These are phyloP conservation scores for Exserohilum turcica DNA, from an alignment of 2,329 filamentous ascomycete genomes.

Conservation along the genomic window DNA sequence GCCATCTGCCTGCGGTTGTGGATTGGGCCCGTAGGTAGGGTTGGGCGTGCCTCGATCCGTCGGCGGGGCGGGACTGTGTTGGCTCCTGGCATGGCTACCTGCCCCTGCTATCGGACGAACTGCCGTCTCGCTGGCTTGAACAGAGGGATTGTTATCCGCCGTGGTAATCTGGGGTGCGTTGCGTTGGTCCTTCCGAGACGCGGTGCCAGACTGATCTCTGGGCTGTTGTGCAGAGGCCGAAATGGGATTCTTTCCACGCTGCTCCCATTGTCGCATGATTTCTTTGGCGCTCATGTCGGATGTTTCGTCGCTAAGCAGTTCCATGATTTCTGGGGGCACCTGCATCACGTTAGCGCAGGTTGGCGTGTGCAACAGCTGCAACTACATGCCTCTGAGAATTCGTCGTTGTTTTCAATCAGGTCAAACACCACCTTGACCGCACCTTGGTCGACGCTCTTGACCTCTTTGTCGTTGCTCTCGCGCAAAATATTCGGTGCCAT, in stretches of 20 bases:
- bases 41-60: constrained; percentile 43
- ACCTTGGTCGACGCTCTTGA: constrained; percentile 81
- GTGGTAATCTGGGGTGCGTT: constrained; percentile 64
- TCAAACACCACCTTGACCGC: constrained; percentile 92
- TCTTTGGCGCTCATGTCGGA: constrained; percentile 96
- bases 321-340: constrained; percentile 91
- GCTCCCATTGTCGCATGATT: constrained; percentile 90
- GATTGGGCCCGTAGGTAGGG: constrained; percentile 39
- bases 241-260: constrained; percentile 71
- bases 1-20: constrained; percentile 42
- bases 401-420: constrained; percentile 89
- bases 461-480: constrained; percentile 59
- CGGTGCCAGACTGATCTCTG: constrained; percentile 51
- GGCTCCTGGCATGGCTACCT: constrained; percentile 26
- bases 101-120: constrained; percentile 70
- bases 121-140: constrained; percentile 82
- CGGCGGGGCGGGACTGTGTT: constrained; percentile 37
- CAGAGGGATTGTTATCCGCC: constrained; percentile 85
- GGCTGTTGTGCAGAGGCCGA: constrained; percentile 52
- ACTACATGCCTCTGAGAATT: constrained; percentile 90
- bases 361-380: not conserved
- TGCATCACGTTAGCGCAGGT: constrained; percentile 49
- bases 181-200: constrained; percentile 58
- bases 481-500: constrained; percentile 95
- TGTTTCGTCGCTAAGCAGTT: constrained; percentile 81